A percentile compares a stretch with the other conserved stretches of the same genome.
phyloP scores from a whole-genome alignment of 2,329 filamentous ascomycete genomes.

The Fusarium tupiense region DNA sequence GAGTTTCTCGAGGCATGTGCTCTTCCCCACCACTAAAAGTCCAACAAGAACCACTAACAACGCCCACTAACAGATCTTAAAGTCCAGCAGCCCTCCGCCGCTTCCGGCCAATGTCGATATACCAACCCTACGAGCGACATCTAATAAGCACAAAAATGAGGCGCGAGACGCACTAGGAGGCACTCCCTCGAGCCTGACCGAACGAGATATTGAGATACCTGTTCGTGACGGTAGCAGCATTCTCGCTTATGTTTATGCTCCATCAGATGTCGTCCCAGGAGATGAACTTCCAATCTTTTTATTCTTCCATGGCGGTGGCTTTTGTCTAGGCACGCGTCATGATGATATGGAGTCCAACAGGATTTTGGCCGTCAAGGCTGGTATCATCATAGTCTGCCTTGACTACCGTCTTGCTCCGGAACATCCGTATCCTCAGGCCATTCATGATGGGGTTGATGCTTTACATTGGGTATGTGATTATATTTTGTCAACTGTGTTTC shows the following conservation, averaged over 20 bases:
- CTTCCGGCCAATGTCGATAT: background rate
- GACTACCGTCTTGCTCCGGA: background rate
- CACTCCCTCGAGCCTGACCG: background rate
- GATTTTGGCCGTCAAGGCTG: background rate
- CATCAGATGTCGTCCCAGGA: background rate
- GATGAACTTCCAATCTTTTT: background rate
- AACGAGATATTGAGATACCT: background rate
- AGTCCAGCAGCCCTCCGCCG: background rate
- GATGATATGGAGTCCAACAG: background rate
- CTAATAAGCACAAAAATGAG: background rate
- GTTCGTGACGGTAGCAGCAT: background rate
- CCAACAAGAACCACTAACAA: background rate
- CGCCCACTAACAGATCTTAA: background rate
- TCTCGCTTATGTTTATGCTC: background rate
- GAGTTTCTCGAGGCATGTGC: background rate
- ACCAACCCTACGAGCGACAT: background rate
- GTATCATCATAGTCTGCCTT: background rate
- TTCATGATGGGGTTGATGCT: background rate
- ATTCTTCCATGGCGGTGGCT: background rate
- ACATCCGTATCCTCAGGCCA: background rate
- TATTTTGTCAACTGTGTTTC: accelerated
- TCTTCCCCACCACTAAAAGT: background rate
- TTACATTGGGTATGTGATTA: background rate
- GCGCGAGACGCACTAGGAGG: background rate
- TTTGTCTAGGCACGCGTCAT: background rate